Base-by-base conservation (phyloP, 2,329 filamentous ascomycete genomes). In the Phialophora expanda region DNA sequence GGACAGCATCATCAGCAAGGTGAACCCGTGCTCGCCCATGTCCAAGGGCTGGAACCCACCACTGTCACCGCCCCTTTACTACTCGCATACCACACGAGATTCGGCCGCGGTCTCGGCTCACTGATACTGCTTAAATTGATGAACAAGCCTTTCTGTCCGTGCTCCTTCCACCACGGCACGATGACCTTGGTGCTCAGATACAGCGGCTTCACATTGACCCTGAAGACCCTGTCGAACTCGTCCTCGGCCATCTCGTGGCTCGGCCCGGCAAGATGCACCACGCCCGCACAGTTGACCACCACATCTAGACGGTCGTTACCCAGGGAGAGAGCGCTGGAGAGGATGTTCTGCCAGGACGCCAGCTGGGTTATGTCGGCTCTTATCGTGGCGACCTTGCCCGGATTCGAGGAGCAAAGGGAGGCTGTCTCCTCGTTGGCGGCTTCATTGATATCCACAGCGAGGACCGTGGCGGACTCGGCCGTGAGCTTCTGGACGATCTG, bases 181-280 rank as follows among this genome's bases (percentile, higher is more conserved):
- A 70, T 62, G 44, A 70, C 69, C 56, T 67, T 70, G 9, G 64
- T 69, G 64, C 64, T 67, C 51, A 70, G 48, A 56, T 70, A 70
- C 58, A 70, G n/a, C 20, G 69, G 67, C 56, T 69, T 69, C 28
- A 70, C 69, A 48, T 70, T 70, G 55, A 70, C 69, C 9, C 64
- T 60, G 60, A 70, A 69, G 58, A 70, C 59, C 14, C 66, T 30
- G 30, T 70, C 69, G 54, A 70, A 70, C 12, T 70, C 62, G 14
- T 70, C 66, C 28, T 70, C 68, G 20, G 59, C 48, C 24, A 70
- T 61, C 53, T 68, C 66, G 30, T 68, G 66, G 26, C 65, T 66
- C 34, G 68, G 68, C 22, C 46, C 62, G 12, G 66, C 63, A 44
- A 46, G 57, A 24, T 70, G 63, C 24, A 68, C 57, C 12, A 68